These are phyloP conservation scores for Cercospora brassicicola DNA, from an alignment of 2,329 filamentous ascomycete species.

Conservation along the genomic window DNA sequence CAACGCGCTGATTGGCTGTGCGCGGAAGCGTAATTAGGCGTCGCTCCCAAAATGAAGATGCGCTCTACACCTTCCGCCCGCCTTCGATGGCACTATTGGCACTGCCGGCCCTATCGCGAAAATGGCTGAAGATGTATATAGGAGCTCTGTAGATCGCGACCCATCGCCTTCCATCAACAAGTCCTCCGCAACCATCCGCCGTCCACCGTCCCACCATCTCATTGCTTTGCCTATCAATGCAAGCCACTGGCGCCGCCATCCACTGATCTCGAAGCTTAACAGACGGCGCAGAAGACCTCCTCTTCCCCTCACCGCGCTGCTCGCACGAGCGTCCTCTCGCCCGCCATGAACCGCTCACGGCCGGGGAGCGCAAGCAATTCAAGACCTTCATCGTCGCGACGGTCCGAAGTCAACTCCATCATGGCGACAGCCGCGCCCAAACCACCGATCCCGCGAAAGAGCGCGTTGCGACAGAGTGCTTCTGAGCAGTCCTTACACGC, in stretches of 20 bases:
- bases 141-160: neutral
- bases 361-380: neutral
- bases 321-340: neutral
- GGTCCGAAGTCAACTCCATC: neutral
- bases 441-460: conserved; percentile 29
- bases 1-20: neutral
- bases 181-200: neutral
- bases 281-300: neutral
- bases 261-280: conserved; percentile 3
- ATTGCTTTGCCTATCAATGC: neutral
- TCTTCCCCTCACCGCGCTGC: conserved; percentile 1
- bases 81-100: neutral
- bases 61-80: neutral
- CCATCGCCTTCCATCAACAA: neutral
- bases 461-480: conserved; percentile 20
- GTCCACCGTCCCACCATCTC: neutral
- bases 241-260: conserved; percentile 8
- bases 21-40: neutral
- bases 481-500: conserved; percentile 9
- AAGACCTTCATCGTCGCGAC: neutral
- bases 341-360: conserved; percentile 4
- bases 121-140: conserved; percentile 1
- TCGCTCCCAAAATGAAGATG: neutral
- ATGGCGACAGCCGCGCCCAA: neutral
- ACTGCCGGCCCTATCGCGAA: neutral